Conservation (phyloP, 2,329 filamentous ascomycete genomes). For the Xylariales sp. region DNA sequence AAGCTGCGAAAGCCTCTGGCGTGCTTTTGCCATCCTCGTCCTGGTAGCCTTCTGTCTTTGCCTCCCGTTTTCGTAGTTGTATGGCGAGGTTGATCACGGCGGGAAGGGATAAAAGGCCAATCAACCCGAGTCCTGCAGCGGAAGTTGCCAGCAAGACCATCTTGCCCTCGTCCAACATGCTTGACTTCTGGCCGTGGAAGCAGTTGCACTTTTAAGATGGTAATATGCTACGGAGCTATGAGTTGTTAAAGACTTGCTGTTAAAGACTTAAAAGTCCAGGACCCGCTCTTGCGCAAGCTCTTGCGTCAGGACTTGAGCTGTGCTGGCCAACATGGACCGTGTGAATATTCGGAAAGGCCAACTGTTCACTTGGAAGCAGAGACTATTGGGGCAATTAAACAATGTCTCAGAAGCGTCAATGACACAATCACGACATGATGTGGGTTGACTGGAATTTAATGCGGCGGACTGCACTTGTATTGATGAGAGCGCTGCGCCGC, state of each 20-base stretch:
- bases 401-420: too few species aligned
- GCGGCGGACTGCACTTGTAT: not conserved
- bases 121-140: conserved; percentile 20
- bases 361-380: not conserved
- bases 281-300: not conserved
- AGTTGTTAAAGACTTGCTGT: too few species aligned
- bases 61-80: conserved; percentile 17
- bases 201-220: too few species aligned
- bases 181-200: not conserved
- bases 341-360: not conserved
- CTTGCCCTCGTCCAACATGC: conserved; percentile 18
- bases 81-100: conserved; percentile 15
- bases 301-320: not conserved
- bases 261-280: too few species aligned
- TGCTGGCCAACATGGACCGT: not conserved
- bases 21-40: conserved; percentile 68
- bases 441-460: not conserved
- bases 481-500: not conserved
- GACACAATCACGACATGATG: not conserved
- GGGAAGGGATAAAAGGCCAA: conserved; percentile 20
- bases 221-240: too few species aligned
- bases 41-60: conserved; percentile 49
- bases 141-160: conserved; percentile 18
- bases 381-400: too few species aligned
- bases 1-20: conserved; percentile 55